phyloP scores from a whole-genome alignment of 2,329 filamentous ascomycete genomes.

The Calcarisporium arbuscula region DNA sequence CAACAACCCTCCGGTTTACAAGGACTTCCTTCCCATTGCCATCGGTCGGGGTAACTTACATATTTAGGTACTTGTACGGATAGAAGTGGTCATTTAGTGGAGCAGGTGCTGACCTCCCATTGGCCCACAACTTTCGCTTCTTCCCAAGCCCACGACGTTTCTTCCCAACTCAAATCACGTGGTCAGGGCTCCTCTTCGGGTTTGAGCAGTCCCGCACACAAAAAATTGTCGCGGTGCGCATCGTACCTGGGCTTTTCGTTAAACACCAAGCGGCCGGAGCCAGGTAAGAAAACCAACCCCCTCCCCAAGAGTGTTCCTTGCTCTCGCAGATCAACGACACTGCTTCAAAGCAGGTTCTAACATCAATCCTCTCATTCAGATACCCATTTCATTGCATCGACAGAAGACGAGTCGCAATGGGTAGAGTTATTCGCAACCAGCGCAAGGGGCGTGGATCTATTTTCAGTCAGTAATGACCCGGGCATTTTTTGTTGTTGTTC shows the following conservation, averaged over 20 bases:
- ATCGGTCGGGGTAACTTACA: too few relatives aligned
- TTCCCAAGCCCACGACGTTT: neutral
- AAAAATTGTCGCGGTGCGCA: conserved; percentile 28
- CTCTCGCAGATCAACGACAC: conserved; percentile 18
- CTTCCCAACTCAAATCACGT: too few relatives aligned
- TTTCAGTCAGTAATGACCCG: conserved; percentile 42
- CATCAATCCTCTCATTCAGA: conserved; percentile 21
- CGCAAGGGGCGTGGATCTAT: conserved; percentile 54
- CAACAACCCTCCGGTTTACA: too few relatives aligned
- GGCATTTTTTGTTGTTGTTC: conserved; percentile 13
- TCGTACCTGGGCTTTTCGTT: conserved; percentile 22
- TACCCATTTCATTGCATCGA: conserved; percentile 27
- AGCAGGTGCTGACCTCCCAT: neutral
- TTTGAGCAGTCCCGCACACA: conserved; percentile 26
- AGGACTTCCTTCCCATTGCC: too few relatives aligned
- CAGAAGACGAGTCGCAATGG: conserved; percentile 38
- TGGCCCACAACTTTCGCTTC: conserved; percentile 5
- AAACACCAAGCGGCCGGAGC: conserved; percentile 35
- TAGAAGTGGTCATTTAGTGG: too few relatives aligned
- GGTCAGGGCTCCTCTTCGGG: conserved; percentile 26
- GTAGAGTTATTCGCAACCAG: conserved; percentile 61
- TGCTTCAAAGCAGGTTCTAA: conserved; percentile 24
- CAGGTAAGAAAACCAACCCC: conserved; percentile 31
- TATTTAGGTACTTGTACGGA: too few relatives aligned
- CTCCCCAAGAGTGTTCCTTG: conserved; percentile 16